These are phyloP conservation scores for Brettanomyces naardenensis DNA, from an alignment of 805 yeast genomes.

Conservation along the genomic window DNA sequence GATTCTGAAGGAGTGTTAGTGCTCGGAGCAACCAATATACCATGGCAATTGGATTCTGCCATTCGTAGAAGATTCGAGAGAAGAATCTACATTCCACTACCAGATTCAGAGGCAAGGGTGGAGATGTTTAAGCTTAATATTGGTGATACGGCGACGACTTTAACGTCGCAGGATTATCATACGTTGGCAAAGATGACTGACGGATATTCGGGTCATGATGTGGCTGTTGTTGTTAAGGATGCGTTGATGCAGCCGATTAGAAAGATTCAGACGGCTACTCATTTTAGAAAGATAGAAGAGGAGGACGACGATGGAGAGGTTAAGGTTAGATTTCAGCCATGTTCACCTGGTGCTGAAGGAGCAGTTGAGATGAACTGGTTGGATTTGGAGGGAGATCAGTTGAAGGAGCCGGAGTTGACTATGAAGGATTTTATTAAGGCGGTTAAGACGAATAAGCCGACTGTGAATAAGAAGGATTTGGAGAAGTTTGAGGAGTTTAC, in stretches of 20 bases:
- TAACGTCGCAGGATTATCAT: slow-evolving; percentile 65
- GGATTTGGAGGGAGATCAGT: slow-evolving; percentile 81
- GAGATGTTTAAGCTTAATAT: slow-evolving; percentile 92
- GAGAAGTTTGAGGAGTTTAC: slow-evolving; percentile 82
- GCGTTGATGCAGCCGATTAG: slow-evolving; percentile 98
- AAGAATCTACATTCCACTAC: slow-evolving; percentile 90
- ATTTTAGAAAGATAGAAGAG: slow-evolving; percentile 59
- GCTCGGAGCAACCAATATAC: slow-evolving; percentile 95
- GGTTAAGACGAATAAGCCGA: slow-evolving; percentile 84
- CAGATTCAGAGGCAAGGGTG: slow-evolving; percentile 87
- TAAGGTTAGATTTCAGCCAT: slow-evolving; percentile 52
- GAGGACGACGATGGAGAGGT: slow-evolving; percentile 30
- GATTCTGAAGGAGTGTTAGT: slow-evolving; percentile 90
- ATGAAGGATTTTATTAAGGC: slow-evolving; percentile 92
- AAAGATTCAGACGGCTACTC: slow-evolving; percentile 92
- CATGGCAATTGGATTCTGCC: slow-evolving; percentile 98
- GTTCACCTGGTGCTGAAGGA: slow-evolving; percentile 91
- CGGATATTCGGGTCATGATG: slow-evolving; percentile 96
- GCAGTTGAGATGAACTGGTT: slow-evolving; percentile 92
- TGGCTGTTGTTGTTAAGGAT: slow-evolving; percentile 93
- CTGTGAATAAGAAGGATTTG: slow-evolving; percentile 83
- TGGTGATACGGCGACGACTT: slow-evolving; percentile 79
- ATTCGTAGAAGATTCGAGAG: slow-evolving; percentile 93
- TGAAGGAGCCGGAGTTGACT: slow-evolving; percentile 82
- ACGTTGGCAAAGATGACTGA: slow-evolving; percentile 88